Conservation (phyloP, 495 filamentous ascomycete genomes). For the Staphylotrichum tortipilum region DNA sequence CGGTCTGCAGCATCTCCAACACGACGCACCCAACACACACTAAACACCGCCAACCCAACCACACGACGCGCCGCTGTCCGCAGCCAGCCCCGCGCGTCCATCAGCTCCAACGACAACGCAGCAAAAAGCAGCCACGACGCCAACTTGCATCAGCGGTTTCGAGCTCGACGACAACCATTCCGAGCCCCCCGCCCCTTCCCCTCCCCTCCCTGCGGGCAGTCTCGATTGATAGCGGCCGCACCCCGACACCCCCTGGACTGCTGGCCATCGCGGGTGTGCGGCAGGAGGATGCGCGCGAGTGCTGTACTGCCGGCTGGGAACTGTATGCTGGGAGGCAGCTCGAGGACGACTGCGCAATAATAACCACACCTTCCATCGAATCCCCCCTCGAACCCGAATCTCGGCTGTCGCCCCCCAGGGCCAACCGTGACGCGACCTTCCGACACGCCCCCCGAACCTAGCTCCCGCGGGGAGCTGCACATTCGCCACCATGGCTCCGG, state of each 20-base stretch:
- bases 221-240: not conserved
- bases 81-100: not conserved
- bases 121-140: too few species aligned
- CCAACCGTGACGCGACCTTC: not conserved
- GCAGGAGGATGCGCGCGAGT: slow-evolving; percentile 21
- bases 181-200: not conserved
- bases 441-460: not conserved
- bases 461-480: not conserved
- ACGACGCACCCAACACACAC: too few species aligned
- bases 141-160: too few species aligned
- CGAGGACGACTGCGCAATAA: slow-evolving; percentile 9
- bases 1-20: too few species aligned
- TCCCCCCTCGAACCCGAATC: not conserved
- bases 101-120: not conserved
- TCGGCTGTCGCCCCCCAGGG: not conserved
- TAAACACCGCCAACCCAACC: too few species aligned
- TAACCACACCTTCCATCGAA: not conserved
- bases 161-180: not conserved
- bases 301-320: slow-evolving; percentile 17
- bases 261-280: not conserved
- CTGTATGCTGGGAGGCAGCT: slow-evolving; percentile 17
- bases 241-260: not conserved
- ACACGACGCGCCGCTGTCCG: too few species aligned
- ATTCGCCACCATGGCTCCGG: slow-evolving; percentile 54
- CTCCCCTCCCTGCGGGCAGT: not conserved